Conservation (phyloP, 2,329 filamentous ascomycete species). For the Cladosporium sp. region DNA sequence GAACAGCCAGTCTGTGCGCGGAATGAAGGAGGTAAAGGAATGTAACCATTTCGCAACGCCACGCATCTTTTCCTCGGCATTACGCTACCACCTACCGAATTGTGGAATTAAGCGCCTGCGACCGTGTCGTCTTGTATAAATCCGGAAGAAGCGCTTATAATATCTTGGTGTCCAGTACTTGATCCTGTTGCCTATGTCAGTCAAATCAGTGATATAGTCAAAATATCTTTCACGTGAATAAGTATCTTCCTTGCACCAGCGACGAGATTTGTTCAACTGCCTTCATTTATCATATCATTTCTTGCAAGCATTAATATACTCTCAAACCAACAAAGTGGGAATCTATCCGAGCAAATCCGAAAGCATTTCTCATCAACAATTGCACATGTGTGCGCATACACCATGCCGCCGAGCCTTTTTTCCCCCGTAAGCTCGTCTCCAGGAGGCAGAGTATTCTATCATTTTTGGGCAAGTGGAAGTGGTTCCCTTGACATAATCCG, state of each 20-base stretch:
- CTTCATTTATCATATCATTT: conserved; percentile 6
- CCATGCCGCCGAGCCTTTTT: neutral
- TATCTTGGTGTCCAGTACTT: neutral
- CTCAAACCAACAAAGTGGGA: neutral
- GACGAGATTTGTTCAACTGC: neutral
- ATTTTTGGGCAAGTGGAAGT: neutral
- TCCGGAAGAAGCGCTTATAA: neutral
- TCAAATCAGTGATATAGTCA: neutral
- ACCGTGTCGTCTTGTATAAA: neutral
- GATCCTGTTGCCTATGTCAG: neutral
- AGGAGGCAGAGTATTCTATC: neutral
- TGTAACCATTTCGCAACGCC: conserved; percentile 12
- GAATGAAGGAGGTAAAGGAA: conserved; percentile 10
- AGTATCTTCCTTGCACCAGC: neutral
- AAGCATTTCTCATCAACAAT: conserved; percentile 14
- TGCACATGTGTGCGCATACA: conserved; percentile 5
- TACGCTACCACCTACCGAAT: neutral
- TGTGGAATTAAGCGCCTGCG: neutral
- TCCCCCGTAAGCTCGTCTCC: neutral
- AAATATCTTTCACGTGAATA: neutral
- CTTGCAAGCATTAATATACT: conserved; percentile 6
- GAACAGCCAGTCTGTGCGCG: conserved; percentile 10
- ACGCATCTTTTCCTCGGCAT: neutral
- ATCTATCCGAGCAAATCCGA: conserved; percentile 9
- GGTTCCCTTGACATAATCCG: neutral